A percentile compares a stretch with the other conserved stretches of the same genome.
Evolutionary conservation across 208 protist genomes (phyloP).

Genomic region (Crithidia acanthocephali): DNA sequence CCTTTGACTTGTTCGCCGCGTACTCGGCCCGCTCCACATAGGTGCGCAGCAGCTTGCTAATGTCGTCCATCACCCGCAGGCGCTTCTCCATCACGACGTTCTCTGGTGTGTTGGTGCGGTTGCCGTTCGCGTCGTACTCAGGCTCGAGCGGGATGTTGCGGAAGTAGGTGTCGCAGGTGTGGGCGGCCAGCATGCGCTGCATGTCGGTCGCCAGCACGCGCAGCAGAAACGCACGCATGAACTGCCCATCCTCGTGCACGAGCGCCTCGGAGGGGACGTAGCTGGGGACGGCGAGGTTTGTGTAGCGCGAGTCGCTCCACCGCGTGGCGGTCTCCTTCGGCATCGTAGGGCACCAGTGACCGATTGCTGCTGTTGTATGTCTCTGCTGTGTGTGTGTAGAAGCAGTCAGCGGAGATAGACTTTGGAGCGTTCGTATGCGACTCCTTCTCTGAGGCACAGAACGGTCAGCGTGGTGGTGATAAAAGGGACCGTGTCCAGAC

Average conservation of each 20-base stretch:
- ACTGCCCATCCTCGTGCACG: conserved; percentile 81
- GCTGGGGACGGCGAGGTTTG: conserved; percentile 80
- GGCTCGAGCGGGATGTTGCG: conserved; percentile 73
- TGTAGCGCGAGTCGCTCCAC: conserved; percentile 84
- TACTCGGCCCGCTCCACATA: conserved; percentile 61
- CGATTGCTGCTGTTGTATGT: too few relatives aligned
- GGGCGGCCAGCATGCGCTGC: conserved; percentile 70
- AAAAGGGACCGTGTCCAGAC: too few relatives aligned
- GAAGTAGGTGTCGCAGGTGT: conserved; percentile 76
- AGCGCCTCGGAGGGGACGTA: conserved; percentile 89
- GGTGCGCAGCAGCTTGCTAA: conserved; percentile 65
- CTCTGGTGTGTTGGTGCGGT: conserved; percentile 83
- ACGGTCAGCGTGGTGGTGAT: too few relatives aligned
- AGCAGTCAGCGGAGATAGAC: too few relatives aligned
- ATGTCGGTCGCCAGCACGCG: conserved; percentile 78
- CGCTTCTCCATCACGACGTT: conserved; percentile 75
- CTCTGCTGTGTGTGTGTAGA: too few relatives aligned
- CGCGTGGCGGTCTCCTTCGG: conserved; percentile 49
- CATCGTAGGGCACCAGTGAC: conserved; percentile 26
- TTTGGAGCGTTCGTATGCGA: too few relatives aligned
- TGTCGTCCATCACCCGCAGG: conserved; percentile 69
- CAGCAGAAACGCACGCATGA: conserved; percentile 82
- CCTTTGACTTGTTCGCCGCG: conserved; percentile 53
- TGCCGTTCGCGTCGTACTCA: conserved; percentile 78
- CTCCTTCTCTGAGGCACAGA: too few relatives aligned